Evolutionary conservation across 352 stramenopile genomes (phyloP), one percentile per base, ranked within the genome.

Genomic region (Globisporangium spiculum): DNA sequence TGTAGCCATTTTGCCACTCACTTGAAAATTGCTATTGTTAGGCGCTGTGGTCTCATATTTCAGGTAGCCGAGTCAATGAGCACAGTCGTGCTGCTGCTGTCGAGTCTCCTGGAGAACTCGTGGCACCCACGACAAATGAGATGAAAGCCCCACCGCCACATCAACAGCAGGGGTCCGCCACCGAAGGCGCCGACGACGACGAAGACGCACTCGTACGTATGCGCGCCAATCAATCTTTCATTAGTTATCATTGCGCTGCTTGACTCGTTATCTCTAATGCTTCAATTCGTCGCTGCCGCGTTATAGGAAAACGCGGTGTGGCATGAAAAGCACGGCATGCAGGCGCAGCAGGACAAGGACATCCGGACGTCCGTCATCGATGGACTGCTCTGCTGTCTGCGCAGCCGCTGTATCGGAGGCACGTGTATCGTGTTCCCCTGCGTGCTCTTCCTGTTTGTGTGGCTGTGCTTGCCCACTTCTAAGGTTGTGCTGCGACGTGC

Each of bases 401-500:
- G 80, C 8, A 92, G 80, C 56, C 79, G 84, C 32, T 89, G 85
- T 67, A 70, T 94, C 18, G 60, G 68, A 44, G 71, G 76, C 54
- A 74, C 73, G 4, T 92, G 86, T 30, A 81, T 94, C 12, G 18
- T 84, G 48, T 73, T 82, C 14, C 86, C 86, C 9, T 87, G 75
- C 59, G 54, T 75, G 1, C 20, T 88, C 20, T 88, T 91, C 57
- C 66, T 92, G 20, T n/a, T 88, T 10, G 63, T 89, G 12, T 84
- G 76, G 66, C 70, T 79, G 58, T 74, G 71, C 22, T 66, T 79
- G 27, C 72, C 81, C 4, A 74, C 70, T 3, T 66, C 71, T 60
- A 69, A 76, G 27, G 30, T 63, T 9, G 63, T 46, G 4, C 72
- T 76, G 30, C 80, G 77, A 26, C 54, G 62, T 2, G 71, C 65